A percentile compares a stretch with the other conserved stretches of the same genome.
These are phyloP conservation scores for Gossypium davidsonii DNA, from an alignment of 441 rosid genomes.

Conservation along the genomic window DNA sequence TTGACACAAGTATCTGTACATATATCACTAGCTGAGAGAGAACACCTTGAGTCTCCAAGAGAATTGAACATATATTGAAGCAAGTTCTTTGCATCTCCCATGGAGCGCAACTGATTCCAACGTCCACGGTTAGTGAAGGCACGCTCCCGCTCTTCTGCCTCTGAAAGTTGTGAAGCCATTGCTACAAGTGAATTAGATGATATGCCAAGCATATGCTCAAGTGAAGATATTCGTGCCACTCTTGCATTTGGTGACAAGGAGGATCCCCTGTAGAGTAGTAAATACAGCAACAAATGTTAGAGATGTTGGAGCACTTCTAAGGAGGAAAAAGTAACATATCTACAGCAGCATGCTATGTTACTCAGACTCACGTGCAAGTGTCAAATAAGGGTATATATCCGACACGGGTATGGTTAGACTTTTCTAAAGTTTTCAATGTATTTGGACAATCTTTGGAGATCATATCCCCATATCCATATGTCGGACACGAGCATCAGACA, in stretches of 20 bases:
- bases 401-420: too few relatives aligned
- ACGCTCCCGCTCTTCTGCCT: constrained; percentile 95
- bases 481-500: too few relatives aligned
- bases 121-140: constrained; percentile 85
- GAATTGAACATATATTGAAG: constrained; percentile 93
- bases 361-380: too few relatives aligned
- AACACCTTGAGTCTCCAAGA: constrained; percentile 78
- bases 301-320: neutral
- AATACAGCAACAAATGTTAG: constrained; percentile 1
- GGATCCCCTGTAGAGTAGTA: constrained; percentile 57
- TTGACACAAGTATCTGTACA: neutral
- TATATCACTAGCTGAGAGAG: constrained; percentile 1
- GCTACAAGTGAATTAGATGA: constrained; percentile 92
- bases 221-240: constrained; percentile 76
- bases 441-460: too few relatives aligned
- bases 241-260: constrained; percentile 96
- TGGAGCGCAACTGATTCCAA: constrained; percentile 95
- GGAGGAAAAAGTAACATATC: neutral
- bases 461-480: too few relatives aligned
- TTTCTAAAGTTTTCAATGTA: too few relatives aligned
- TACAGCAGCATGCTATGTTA: neutral
- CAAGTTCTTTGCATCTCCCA: constrained; percentile 97
- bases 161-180: constrained; percentile 99
- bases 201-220: constrained; percentile 85
- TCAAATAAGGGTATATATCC: too few relatives aligned